phyloP scores from a whole-genome alignment of 805 yeast genomes.

The Wickerhamiella siamensis region DNA sequence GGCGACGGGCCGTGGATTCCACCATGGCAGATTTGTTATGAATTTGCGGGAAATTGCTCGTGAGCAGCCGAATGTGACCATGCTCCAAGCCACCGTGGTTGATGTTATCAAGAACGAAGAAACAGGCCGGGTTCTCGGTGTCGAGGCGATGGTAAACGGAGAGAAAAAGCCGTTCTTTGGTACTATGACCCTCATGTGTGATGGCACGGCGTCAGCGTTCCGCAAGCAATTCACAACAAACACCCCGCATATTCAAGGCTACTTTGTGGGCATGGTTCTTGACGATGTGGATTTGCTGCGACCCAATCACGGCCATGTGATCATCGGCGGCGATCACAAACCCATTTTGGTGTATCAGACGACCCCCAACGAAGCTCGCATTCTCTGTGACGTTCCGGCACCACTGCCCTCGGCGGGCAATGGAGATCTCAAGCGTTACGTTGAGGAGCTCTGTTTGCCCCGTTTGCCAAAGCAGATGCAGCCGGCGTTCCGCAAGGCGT shows the following conservation, averaged over 20 bases:
- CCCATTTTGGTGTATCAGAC: constrained; percentile 86
- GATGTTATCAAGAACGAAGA: constrained; percentile 41
- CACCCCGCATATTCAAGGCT: constrained; percentile 59
- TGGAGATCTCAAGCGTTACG: constrained; percentile 46
- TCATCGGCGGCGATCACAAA: constrained; percentile 61
- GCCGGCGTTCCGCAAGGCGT: constrained; percentile 57
- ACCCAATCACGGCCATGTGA: constrained; percentile 74
- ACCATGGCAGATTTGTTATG: constrained; percentile 76
- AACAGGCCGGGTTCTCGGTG: constrained; percentile 54
- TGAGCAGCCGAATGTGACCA: constrained; percentile 57
- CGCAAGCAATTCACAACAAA: constrained; percentile 56
- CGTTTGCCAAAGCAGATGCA: constrained; percentile 47
- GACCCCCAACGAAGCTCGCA: constrained; percentile 67
- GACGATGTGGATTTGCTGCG: constrained; percentile 62
- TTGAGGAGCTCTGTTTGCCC: constrained; percentile 47
- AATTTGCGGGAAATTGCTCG: constrained; percentile 62
- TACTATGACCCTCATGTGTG: constrained; percentile 64
- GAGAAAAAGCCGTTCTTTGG: constrained; percentile 32
- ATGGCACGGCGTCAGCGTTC: constrained; percentile 89
- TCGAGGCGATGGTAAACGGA: constrained; percentile 29
- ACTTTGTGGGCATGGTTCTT: constrained; percentile 74
- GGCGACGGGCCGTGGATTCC: constrained; percentile 72
- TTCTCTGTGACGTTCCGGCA: constrained; percentile 74
- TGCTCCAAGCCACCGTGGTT: constrained; percentile 73
- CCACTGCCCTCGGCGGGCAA: constrained; percentile 53